A percentile compares a stretch with the other conserved stretches of the same genome.
Evolutionary conservation across 768 basidiomycete species (phyloP).

Genomic region (Suillus lakei): DNA sequence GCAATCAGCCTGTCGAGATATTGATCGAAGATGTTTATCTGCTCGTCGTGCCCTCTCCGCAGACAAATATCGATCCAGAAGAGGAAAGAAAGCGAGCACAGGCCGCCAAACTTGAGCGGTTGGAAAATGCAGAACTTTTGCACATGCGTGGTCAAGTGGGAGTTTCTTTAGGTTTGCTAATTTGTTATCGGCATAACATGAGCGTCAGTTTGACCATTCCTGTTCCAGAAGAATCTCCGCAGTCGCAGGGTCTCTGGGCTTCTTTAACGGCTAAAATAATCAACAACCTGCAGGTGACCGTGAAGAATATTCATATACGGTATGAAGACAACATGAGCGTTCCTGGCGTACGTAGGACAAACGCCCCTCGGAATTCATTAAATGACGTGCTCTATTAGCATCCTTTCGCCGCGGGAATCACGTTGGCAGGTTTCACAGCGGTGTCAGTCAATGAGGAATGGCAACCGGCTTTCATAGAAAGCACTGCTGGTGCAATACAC

Average conservation of each 20-base stretch:
- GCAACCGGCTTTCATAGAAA: constrained; percentile 92
- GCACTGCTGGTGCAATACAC: constrained; percentile 83
- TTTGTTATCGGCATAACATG: background rate
- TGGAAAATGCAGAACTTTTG: constrained; percentile 86
- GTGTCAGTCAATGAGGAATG: constrained; percentile 88
- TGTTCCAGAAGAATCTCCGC: constrained; percentile 54
- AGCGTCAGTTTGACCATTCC: constrained; percentile 1
- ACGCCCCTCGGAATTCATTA: background rate
- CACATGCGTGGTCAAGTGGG: constrained; percentile 67
- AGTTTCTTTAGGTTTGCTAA: constrained; percentile 47
- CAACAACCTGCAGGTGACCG: constrained; percentile 94
- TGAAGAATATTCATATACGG: constrained; percentile 94
- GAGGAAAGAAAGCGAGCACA: constrained; percentile 87
- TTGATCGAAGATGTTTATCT: constrained; percentile 94
- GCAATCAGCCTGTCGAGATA: constrained; percentile 89
- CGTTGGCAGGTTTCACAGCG: constrained; percentile 85
- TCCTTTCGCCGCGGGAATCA: constrained; percentile 92
- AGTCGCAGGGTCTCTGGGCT: constrained; percentile 83
- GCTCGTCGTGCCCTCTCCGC: constrained; percentile 82
- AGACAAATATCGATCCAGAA: constrained; percentile 69
- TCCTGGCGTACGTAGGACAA: constrained; percentile 69
- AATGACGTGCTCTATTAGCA: constrained; percentile 54
- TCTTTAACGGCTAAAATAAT: constrained; percentile 88
- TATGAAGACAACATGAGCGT: constrained; percentile 96
- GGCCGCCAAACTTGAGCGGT: constrained; percentile 85